Conservation (phyloP, 768 basidiomycete genomes). For the Chalciporus chontae region DNA sequence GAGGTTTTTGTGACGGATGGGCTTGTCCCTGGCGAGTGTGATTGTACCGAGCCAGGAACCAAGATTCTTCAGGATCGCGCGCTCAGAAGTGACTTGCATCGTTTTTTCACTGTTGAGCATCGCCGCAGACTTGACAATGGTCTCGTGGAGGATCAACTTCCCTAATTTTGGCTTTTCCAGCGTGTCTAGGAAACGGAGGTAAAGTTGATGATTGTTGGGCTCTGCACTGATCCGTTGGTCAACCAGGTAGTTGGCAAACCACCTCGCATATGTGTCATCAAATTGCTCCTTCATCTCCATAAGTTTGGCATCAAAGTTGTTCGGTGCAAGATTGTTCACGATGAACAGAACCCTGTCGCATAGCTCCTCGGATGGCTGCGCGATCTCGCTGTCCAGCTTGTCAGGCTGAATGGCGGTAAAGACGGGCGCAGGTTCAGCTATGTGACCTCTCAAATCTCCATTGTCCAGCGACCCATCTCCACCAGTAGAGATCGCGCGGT, state of each 20-base stretch:
- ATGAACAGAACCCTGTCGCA: slow-evolving; percentile 97
- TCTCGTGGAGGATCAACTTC: slow-evolving; percentile 89
- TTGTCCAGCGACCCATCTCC: slow-evolving; percentile 40
- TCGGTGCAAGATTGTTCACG: slow-evolving; percentile 94
- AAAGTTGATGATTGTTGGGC: slow-evolving; percentile 94
- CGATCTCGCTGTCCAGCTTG: slow-evolving; percentile 53
- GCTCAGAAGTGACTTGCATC: slow-evolving; percentile 79
- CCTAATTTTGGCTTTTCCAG: slow-evolving; percentile 64
- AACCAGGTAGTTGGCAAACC: slow-evolving; percentile 98
- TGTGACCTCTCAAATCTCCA: slow-evolving; percentile 37
- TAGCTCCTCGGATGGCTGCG: slow-evolving; percentile 76
- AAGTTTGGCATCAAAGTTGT: slow-evolving; percentile 87
- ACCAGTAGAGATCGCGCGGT: slow-evolving; percentile 59
- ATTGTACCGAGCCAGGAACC: slow-evolving; percentile 93
- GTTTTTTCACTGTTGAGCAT: slow-evolving; percentile 92
- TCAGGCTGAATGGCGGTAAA: slow-evolving; percentile 83
- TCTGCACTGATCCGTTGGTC: slow-evolving; percentile 94
- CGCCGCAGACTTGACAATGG: slow-evolving; percentile 78
- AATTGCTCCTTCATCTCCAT: slow-evolving; percentile 84
- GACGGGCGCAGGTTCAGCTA: slow-evolving; percentile 46
- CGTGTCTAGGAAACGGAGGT: slow-evolving; percentile 89
- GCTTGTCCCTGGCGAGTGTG: slow-evolving; percentile 88
- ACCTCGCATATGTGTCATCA: slow-evolving; percentile 78
- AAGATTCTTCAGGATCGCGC: slow-evolving; percentile 87
- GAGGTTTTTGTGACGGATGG: slow-evolving; percentile 89